Conservation (phyloP, 495 filamentous ascomycete genomes). For the Neurospora sp. region DNA sequence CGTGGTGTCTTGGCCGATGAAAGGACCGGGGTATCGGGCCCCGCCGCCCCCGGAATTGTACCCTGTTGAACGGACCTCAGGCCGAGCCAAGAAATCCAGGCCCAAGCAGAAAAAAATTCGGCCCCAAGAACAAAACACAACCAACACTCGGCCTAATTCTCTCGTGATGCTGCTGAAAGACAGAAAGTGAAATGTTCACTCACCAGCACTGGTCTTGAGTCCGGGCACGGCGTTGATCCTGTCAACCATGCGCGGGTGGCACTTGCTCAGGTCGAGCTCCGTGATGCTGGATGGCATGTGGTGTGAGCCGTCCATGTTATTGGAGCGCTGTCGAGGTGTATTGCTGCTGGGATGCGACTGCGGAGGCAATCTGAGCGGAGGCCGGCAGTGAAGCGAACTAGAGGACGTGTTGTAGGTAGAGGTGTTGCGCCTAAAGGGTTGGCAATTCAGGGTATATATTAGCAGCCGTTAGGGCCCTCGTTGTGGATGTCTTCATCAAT, state of each 20-base stretch:
- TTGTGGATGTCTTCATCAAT: conserved; percentile 2
- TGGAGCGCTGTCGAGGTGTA: conserved; percentile 10
- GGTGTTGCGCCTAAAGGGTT: not conserved
- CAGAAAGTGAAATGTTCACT: conserved; percentile 13
- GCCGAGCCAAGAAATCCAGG: not conserved
- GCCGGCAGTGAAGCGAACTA: conserved; percentile 11
- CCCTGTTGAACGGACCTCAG: not conserved
- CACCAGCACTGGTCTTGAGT: conserved; percentile 40
- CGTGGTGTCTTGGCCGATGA: not conserved
- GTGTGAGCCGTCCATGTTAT: conserved; percentile 22
- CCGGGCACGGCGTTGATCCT: conserved; percentile 39
- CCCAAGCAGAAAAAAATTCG: not conserved
- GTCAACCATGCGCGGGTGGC: conserved; percentile 31
- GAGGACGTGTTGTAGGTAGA: conserved; percentile 5
- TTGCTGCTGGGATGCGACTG: not conserved
- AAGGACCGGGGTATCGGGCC: not conserved
- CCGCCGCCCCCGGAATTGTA: not conserved
- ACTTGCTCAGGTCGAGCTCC: conserved; percentile 39
- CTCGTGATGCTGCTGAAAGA: not conserved
- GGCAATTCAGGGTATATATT: not conserved
- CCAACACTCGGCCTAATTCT: not conserved
- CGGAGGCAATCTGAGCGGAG: conserved; percentile 1
- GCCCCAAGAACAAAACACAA: not conserved
- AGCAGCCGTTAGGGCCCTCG: not conserved
- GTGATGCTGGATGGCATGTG: conserved; percentile 21